A percentile compares a stretch with the other conserved stretches of the same genome.
Conservation (phyloP, 1,139 yeast genomes). For the Pichia sp. region DNA sequence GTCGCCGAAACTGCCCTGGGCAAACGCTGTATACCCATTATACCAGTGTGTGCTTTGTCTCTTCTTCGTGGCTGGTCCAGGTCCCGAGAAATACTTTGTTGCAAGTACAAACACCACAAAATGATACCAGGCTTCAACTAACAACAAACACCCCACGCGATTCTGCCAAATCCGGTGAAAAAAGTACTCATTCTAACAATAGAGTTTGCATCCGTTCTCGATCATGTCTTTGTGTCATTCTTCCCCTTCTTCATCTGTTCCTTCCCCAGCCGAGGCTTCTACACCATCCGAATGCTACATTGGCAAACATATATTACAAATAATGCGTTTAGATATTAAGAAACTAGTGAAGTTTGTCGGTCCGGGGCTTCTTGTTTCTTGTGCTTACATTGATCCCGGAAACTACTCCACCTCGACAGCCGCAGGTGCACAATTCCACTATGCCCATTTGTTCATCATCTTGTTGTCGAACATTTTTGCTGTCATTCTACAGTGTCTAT, state of each 20-base stretch:
- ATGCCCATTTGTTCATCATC: constrained; percentile 58
- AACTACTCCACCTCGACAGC: constrained; percentile 77
- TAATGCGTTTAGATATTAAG: constrained; percentile 14
- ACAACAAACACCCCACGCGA: too few species aligned
- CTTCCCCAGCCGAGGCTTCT: neutral
- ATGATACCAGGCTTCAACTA: too few species aligned
- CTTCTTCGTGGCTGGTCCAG: neutral
- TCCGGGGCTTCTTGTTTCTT: constrained; percentile 74
- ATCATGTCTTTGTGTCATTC: too few species aligned
- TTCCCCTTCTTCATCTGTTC: too few species aligned
- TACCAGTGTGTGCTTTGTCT: neutral
- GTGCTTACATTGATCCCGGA: constrained; percentile 81
- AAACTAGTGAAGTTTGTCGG: constrained; percentile 66
- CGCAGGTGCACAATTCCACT: constrained; percentile 69
- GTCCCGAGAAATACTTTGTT: too few species aligned
- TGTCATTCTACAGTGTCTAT: constrained; percentile 62
- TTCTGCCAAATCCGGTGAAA: too few species aligned
- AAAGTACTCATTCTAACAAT: too few species aligned
- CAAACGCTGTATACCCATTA: constrained; percentile 27
- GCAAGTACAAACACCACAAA: too few species aligned
- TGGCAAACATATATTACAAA: neutral
- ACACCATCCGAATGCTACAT: neutral
- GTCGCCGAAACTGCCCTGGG: constrained; percentile 21
- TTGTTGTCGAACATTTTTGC: constrained; percentile 68
- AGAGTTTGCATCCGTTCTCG: too few species aligned